Conservation (phyloP, 257 asterid genomes). For the Penstemon eatonii region DNA sequence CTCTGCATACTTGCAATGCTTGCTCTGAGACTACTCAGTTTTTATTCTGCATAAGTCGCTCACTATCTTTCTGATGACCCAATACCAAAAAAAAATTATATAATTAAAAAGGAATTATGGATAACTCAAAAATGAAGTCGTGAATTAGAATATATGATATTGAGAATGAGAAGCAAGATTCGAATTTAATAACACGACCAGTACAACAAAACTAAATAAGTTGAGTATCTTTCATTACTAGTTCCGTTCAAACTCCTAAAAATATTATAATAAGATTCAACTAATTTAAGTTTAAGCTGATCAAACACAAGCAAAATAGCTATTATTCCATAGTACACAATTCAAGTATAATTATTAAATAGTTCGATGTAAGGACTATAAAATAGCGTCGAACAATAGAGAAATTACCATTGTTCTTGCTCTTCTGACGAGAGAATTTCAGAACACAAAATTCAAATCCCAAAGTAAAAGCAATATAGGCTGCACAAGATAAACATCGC, state of each 20-base stretch:
- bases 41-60: neutral
- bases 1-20: neutral
- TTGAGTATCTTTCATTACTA: neutral
- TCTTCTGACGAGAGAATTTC: slow-evolving; percentile 3
- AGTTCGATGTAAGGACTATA: neutral
- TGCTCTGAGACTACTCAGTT: neutral
- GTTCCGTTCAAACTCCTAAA: neutral
- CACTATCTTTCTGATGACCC: neutral
- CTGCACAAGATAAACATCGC: slow-evolving; percentile 19
- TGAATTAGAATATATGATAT: neutral
- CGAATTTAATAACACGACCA: neutral
- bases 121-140: too few species aligned
- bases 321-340: neutral
- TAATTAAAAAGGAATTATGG: too few species aligned
- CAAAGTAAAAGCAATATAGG: neutral
- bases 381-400: neutral
- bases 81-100: neutral
- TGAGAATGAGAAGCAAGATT: neutral
- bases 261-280: neutral
- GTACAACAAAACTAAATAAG: neutral
- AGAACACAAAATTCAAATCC: neutral
- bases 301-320: neutral
- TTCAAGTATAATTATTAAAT: neutral
- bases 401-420: slow-evolving; percentile 24
- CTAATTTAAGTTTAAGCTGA: neutral